These are phyloP conservation scores for Hymenoscyphus salicellus DNA, from an alignment of 2,329 filamentous ascomycete genomes.

Conservation along the genomic window DNA sequence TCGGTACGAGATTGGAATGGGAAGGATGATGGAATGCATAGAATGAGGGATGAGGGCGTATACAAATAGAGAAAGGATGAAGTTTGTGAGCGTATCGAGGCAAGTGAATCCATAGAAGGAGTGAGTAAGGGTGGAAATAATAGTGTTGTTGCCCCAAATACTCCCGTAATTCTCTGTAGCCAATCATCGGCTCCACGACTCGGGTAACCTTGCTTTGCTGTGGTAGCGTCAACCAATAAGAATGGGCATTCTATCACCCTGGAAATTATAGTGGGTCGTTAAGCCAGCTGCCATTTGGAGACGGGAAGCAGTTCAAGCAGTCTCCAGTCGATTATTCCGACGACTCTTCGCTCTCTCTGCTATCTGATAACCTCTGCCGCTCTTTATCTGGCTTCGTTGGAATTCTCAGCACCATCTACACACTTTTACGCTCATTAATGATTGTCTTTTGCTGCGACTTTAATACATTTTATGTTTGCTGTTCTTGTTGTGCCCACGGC, in stretches of 20 bases:
- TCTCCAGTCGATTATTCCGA: not conserved
- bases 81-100: too few species aligned
- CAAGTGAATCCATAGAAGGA: not conserved
- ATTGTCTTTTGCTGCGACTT: not conserved
- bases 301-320: not conserved
- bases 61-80: too few species aligned
- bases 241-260: not conserved
- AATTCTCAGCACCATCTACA: not conserved
- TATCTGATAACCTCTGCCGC: not conserved
- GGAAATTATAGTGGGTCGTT: not conserved
- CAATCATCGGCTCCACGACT: not conserved
- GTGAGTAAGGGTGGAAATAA: not conserved
- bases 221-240: not conserved
- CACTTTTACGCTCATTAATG: not conserved
- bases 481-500: not conserved
- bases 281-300: not conserved
- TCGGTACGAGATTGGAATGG: too few species aligned
- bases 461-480: not conserved
- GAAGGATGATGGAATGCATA: too few species aligned
- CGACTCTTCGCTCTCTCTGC: not conserved
- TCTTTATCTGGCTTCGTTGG: not conserved
- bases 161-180: not conserved
- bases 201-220: not conserved
- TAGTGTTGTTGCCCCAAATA: not conserved
- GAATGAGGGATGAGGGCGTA: too few species aligned